Evolutionary conservation across 768 basidiomycete genomes (phyloP), one percentile per base, ranked within the genome.

Genomic region (Pleurotus sapidus): DNA sequence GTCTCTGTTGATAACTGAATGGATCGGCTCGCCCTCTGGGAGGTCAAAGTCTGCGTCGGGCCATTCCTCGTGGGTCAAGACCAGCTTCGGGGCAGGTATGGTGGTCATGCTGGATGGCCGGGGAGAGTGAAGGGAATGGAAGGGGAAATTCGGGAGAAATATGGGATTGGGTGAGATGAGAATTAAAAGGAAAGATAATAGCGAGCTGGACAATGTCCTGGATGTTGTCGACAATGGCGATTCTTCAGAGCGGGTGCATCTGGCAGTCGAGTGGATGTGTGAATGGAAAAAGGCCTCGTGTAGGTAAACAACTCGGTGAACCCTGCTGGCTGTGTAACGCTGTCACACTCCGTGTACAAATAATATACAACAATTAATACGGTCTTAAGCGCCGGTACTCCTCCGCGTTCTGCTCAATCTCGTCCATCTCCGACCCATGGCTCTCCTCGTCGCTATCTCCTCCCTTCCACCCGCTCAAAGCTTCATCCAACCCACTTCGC

Each of bases 41-140:
- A 93, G 75, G 68, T 92, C 91, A 67, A 93, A 93, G 72, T 93
- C 91, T 60, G 88, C 88, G 70, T 93, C 91, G 45, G 83, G 80
- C 91, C 91, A 93, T 75, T 92, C 89, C 72, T 93, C 91, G 60
- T 82, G 81, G 56, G 79, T 70, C 39, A 77, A 65, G 42, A 75
- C 71, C 60, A 79, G 74, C 46, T 81, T 73, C 11, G 85, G 87
- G 4, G 86, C 82, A 38, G 82, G 83, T 40, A 85, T 75, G 50
- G 86, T 73, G 56, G 77, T 69, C 88, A 90, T 90, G 55, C 57
- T 58, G 47, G 46, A 55, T 55, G 59, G 51, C 56, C 55, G 56
- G 59, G 58, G 68, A 65, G 53, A 46, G 60, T 57, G 61, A 57
- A 63, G 60, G 62, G 60, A 62, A 60, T 37, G 57, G 65, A 65